Base-by-base conservation (phyloP, 2,329 filamentous ascomycete species). In the Camptophora hylomeconis region DNA sequence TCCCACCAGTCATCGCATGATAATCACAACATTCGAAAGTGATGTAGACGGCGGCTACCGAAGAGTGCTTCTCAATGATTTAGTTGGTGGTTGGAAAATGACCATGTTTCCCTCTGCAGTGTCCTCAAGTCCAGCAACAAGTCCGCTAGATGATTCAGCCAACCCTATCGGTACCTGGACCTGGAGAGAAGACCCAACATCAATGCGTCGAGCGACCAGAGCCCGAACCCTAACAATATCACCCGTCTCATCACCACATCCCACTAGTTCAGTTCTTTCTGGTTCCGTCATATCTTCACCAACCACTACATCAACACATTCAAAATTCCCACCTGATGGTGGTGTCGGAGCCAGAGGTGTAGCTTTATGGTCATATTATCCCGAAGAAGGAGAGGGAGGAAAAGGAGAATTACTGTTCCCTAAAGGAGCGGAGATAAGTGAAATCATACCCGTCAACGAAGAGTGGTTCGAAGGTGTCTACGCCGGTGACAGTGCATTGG, bases 391-490 rank as follows among this genome's bases (percentile, higher is more conserved):
- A 0, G 69, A 69, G 1, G 62, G 61, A 12, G 39, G 39, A 6
- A 32, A 30, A 25, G 40, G 37, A 11, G 87, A 95, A 56, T 56
- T 95, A 21, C 54, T 75, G 38, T 94, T 95, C 44, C 87, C 87
- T 0, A 75, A 74, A 28, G 75, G 80, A 7, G 84, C 86, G 0
- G 80, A 89, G 52, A 69, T 95, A 9, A 66, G 67, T 5, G 87
- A 95, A 57, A 72, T 79, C 20, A 78, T 87, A 50, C 80, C 89
- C 51, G 72, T 92, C 26, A 93, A 93, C 50, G 80, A 77, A 11
- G 84, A 93, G 51, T 95, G 86, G 86, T 84, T 69, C 46, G 79
- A 77, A 57, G 87, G 87, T 0, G 73, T 74, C 16, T 94, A 92
- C 60, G 84, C 83, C 57, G 84, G 83, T 0, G 60, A 58, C 14